A percentile compares a stretch with the other conserved stretches of the same genome.
Evolutionary conservation across 768 basidiomycete genomes (phyloP).

Genomic region (Mrakia frigida): DNA sequence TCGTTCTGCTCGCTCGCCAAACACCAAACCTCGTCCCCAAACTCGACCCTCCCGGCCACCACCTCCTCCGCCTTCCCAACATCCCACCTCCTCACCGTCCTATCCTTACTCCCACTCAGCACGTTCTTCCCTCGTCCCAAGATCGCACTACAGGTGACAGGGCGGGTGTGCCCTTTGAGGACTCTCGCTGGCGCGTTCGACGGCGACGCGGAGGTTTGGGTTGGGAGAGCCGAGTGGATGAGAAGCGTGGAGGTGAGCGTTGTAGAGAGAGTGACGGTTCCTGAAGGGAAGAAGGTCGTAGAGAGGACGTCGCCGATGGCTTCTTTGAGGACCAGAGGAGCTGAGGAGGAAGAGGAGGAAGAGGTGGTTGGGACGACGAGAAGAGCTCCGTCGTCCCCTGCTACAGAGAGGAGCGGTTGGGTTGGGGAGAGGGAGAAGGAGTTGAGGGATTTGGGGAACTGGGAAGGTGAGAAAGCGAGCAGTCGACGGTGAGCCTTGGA

Average conservation of each 20-base stretch:
- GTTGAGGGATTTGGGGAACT: slow-evolving; percentile 15
- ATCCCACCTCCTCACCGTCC: slow-evolving; percentile 67
- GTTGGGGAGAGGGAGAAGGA: slow-evolving; percentile 19
- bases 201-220: neutral
- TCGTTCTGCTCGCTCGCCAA: neutral
- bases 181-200: slow-evolving; percentile 51
- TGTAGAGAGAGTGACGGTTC: slow-evolving; percentile 59
- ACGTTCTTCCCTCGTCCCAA: slow-evolving; percentile 63
- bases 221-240: slow-evolving; percentile 58
- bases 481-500: neutral
- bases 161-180: slow-evolving; percentile 61
- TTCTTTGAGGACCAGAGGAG: slow-evolving; percentile 20
- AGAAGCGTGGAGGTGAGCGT: slow-evolving; percentile 63
- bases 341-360: neutral
- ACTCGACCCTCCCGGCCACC: slow-evolving; percentile 2
- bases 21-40: slow-evolving; percentile 14
- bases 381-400: slow-evolving; percentile 21
- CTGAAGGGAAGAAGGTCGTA: slow-evolving; percentile 22
- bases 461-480: neutral
- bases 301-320: slow-evolving; percentile 18
- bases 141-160: slow-evolving; percentile 61
- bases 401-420: slow-evolving; percentile 18
- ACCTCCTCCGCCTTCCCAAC: slow-evolving; percentile 54
- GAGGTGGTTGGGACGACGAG: slow-evolving; percentile 3
- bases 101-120: slow-evolving; percentile 63